These are phyloP conservation scores for Microcos paniculata DNA, from an alignment of 345 rosid species.

Conservation along the genomic window DNA sequence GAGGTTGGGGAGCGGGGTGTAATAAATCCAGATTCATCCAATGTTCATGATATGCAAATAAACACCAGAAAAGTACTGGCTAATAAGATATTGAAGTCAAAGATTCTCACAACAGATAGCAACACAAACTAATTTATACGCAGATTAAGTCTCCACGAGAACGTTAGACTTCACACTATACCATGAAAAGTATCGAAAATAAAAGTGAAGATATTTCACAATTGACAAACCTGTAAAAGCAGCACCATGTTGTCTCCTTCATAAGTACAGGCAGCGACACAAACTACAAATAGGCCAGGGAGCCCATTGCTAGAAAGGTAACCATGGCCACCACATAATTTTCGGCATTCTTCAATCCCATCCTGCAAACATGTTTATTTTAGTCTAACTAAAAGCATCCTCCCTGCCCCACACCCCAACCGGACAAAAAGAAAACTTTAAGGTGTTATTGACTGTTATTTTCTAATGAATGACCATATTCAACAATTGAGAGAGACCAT, in stretches of 20 bases:
- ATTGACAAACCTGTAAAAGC: conserved; percentile 67
- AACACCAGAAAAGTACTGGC: neutral
- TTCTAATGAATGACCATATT: neutral
- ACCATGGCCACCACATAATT: conserved; percentile 99
- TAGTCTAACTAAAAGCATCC: neutral
- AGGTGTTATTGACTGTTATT: neutral
- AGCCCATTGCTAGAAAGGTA: conserved; percentile 94
- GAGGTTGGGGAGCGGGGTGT: too few relatives aligned
- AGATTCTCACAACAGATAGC: neutral
- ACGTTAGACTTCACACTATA: neutral
- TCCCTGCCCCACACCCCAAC: too few relatives aligned
- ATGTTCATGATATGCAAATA: neutral
- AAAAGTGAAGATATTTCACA: neutral
- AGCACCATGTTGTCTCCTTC: conserved; percentile 98
- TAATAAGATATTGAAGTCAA: neutral
- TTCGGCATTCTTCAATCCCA: conserved; percentile 97
- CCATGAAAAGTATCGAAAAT: neutral
- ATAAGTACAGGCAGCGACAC: conserved; percentile 92
- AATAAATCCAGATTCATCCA: neutral
- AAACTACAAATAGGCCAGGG: conserved; percentile 93
- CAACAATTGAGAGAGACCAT: neutral
- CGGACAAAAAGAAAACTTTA: neutral
- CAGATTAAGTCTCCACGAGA: neutral
- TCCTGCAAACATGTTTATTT: conserved; percentile 50
- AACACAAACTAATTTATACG: neutral